Conservation (phyloP, 148 eudicot species). For the Hydrangea macrophylla region DNA sequence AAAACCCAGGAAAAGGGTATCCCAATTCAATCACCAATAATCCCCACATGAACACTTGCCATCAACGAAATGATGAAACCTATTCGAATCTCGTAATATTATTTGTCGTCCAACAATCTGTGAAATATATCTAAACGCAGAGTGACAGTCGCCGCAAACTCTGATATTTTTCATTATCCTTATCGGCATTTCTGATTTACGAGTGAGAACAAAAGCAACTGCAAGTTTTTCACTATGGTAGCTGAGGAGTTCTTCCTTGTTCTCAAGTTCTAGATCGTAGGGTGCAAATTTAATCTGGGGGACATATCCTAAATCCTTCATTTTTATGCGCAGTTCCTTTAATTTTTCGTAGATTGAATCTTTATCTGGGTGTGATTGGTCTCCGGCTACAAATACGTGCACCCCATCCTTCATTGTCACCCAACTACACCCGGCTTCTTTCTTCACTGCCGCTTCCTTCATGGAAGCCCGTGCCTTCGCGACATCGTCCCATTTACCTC, state of each 20-base stretch:
- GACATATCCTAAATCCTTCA: conserved; percentile 58
- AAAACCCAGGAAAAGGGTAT: too few species aligned
- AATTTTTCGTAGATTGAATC: conserved; percentile 50
- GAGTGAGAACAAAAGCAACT: conserved; percentile 63
- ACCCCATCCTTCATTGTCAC: conserved; percentile 66
- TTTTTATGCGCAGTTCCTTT: conserved; percentile 41
- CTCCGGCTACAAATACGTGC: conserved; percentile 71
- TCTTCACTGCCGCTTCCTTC: conserved; percentile 43
- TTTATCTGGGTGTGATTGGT: conserved; percentile 55
- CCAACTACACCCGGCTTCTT: conserved; percentile 82
- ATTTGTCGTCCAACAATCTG: conserved; percentile 48
- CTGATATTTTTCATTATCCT: conserved; percentile 76
- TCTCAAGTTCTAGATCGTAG: conserved; percentile 64
- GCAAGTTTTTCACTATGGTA: conserved; percentile 77
- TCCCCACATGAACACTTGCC: conserved; percentile 78
- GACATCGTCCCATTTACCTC: conserved; percentile 61
- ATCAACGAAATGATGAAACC: too few species aligned
- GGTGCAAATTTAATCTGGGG: conserved; percentile 48
- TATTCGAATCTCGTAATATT: conserved; percentile 57
- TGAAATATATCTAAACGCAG: conserved; percentile 53
- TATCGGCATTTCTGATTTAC: conserved; percentile 44
- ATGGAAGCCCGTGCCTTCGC: conserved; percentile 46
- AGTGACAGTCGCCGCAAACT: too few species aligned
- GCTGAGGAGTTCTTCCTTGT: conserved; percentile 60
- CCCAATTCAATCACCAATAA: conserved; percentile 42